A percentile compares a stretch with the other conserved stretches of the same genome.
Evolutionary conservation across 106 monocot species (phyloP).

Genomic region (Apostasia ramifera): DNA sequence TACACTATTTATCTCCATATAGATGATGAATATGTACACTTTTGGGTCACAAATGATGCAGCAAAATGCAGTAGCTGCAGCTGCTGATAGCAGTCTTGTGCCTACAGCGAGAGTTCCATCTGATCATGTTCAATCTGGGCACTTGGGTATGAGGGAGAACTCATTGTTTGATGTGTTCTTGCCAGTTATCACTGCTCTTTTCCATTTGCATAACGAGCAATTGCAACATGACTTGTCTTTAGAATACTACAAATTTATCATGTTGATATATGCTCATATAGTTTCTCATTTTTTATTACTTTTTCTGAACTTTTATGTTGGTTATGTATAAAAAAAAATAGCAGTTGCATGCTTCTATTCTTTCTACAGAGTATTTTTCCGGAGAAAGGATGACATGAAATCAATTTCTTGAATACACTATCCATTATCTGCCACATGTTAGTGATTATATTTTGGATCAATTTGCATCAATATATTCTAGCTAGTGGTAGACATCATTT

Average conservation of each 20-base stretch:
- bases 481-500: neutral
- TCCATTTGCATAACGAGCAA: neutral
- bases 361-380: neutral
- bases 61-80: conserved; percentile 22
- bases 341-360: neutral
- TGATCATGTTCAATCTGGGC: conserved; percentile 10
- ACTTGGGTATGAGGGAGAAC: conserved; percentile 13
- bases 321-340: neutral
- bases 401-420: neutral
- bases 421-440: neutral
- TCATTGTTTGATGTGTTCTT: neutral
- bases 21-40: conserved; percentile 35
- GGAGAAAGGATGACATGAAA: neutral
- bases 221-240: neutral
- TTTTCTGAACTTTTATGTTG: neutral
- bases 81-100: conserved; percentile 3
- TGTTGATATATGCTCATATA: neutral
- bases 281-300: too few relatives aligned
- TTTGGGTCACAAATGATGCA: conserved; percentile 33
- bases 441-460: neutral
- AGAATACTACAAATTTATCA: neutral
- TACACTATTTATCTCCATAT: neutral
- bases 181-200: neutral
- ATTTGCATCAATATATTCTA: conserved; percentile 9
- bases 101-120: conserved; percentile 10